Evolutionary conservation across 192 early-diverging fungal genomes (phyloP).

Genomic region (Lobosporangium transversale): DNA sequence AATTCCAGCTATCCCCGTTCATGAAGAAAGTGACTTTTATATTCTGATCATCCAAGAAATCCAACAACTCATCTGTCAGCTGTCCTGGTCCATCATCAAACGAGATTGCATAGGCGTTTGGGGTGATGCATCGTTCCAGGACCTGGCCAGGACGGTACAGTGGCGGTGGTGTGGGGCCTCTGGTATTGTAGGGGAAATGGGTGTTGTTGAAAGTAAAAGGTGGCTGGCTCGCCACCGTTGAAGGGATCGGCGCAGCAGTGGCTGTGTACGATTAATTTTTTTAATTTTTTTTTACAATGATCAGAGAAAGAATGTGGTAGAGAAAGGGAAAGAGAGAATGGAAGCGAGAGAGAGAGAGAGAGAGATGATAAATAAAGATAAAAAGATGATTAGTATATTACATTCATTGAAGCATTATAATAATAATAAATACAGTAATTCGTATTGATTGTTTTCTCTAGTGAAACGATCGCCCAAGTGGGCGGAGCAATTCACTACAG

Average conservation of each 20-base stretch:
- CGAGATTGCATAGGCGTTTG: constrained; percentile 58
- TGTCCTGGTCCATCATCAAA: constrained; percentile 76
- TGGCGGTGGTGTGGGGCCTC: constrained; percentile 21
- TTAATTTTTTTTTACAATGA: neutral
- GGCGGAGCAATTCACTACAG: no score
- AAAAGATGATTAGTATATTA: neutral
- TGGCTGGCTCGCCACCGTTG: constrained; percentile 11
- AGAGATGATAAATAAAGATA: neutral
- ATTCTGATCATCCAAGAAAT: constrained; percentile 59
- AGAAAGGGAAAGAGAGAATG: neutral
- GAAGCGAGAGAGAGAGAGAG: neutral
- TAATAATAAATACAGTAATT: neutral
- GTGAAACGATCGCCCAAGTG: no score
- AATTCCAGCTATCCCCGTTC: constrained; percentile 61
- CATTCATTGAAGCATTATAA: neutral
- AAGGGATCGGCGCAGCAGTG: constrained; percentile 31
- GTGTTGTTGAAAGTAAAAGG: constrained; percentile 31
- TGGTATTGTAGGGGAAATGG: constrained; percentile 22
- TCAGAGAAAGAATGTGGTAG: neutral
- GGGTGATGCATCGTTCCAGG: constrained; percentile 13
- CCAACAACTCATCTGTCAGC: constrained; percentile 61
- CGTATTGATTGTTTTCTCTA: neutral
- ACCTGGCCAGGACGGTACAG: constrained; percentile 25
- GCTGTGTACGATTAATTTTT: neutral
- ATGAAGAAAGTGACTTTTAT: constrained; percentile 72